Conservation (phyloP, 2,329 filamentous ascomycete species). For the Cladosporium colombiae region DNA sequence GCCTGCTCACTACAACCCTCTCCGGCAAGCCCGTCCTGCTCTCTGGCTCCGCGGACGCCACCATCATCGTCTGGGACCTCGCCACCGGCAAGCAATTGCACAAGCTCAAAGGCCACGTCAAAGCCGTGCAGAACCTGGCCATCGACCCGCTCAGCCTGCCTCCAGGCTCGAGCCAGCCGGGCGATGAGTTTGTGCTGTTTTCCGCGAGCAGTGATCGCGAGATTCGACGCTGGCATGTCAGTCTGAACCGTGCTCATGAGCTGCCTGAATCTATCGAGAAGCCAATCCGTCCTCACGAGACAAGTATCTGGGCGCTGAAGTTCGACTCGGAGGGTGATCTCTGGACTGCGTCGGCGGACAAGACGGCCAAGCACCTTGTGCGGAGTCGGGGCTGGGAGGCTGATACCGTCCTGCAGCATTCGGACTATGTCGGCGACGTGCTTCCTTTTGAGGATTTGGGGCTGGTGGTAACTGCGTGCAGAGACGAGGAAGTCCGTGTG, state of each 20-base stretch:
- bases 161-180: constrained; percentile 31
- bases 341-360: constrained; percentile 93
- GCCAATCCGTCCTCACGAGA: constrained; percentile 79
- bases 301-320: constrained; percentile 78
- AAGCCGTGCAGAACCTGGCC: constrained; percentile 77
- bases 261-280: constrained; percentile 49
- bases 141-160: constrained; percentile 66
- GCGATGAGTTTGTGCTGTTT: constrained; percentile 60
- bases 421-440: constrained; percentile 86
- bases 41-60: constrained; percentile 50
- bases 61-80: constrained; percentile 74
- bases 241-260: constrained; percentile 55
- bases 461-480: constrained; percentile 83
- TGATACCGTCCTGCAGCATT: constrained; percentile 75
- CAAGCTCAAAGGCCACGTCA: constrained; percentile 73
- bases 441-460: constrained; percentile 64
- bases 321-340: constrained; percentile 71
- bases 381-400: constrained; percentile 67
- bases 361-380: constrained; percentile 77
- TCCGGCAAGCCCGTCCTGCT: constrained; percentile 57
- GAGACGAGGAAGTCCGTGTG: constrained; percentile 87
- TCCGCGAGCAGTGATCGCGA: constrained; percentile 66
- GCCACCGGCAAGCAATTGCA: constrained; percentile 68
- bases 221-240: constrained; percentile 75
- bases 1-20: constrained; percentile 65